Conservation (phyloP, 169 alveolate genomes). For the Plasmodium gonderi region DNA sequence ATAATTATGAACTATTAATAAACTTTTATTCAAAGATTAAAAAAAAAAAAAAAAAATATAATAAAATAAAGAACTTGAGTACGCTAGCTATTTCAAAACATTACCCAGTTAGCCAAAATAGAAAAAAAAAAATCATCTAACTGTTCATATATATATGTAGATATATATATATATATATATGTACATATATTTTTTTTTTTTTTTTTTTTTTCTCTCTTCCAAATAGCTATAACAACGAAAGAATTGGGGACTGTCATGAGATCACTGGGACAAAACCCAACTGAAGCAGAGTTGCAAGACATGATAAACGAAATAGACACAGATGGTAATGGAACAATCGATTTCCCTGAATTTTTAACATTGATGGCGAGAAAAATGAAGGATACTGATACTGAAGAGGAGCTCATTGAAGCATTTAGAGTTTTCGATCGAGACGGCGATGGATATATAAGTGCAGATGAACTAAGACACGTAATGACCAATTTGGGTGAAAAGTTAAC, state of each 20-base stretch:
- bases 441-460: slow-evolving; percentile 98
- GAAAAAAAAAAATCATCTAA: not conserved
- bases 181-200: not conserved
- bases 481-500: slow-evolving; percentile 98
- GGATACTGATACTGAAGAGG: slow-evolving; percentile 99
- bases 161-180: too few species aligned
- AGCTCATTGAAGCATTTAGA: slow-evolving; percentile 98
- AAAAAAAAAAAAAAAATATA: not conserved
- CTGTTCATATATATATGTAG: not conserved
- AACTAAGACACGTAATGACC: slow-evolving; percentile 99
- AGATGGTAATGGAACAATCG: slow-evolving; percentile 95
- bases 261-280: slow-evolving; percentile 96
- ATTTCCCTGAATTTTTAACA: slow-evolving; percentile 98
- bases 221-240: slow-evolving; percentile 94
- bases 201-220: slow-evolving; percentile 11
- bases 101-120: slow-evolving; percentile 4
- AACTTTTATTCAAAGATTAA: not conserved
- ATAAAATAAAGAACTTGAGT: not conserved
- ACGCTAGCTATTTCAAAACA: not conserved
- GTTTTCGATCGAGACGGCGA: slow-evolving; percentile 98
- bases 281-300: slow-evolving; percentile 97
- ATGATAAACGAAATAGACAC: slow-evolving; percentile 96
- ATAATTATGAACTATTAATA: slow-evolving; percentile 5
- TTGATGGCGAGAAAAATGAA: slow-evolving; percentile 99
- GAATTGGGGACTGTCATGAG: slow-evolving; percentile 98